Evolutionary conservation across 805 yeast species (phyloP).

Genomic region (Candida koratica): DNA sequence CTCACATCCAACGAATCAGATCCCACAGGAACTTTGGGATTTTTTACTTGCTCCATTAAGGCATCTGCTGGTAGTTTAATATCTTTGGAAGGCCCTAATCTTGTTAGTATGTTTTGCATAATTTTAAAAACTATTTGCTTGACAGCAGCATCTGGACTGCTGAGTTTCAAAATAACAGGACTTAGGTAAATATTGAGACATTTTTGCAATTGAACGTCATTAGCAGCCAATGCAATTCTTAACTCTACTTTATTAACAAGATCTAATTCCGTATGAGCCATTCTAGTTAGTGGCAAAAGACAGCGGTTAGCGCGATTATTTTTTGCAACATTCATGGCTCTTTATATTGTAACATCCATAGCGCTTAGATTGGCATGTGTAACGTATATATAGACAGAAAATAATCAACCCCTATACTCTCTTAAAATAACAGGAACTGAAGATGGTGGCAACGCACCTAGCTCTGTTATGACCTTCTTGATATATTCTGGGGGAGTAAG

Average conservation of each 20-base stretch:
- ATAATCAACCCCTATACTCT: slow-evolving; percentile 85
- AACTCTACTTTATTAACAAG: slow-evolving; percentile 77
- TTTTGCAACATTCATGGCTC: no score
- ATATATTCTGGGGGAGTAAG: slow-evolving; percentile 91
- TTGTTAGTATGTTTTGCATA: slow-evolving; percentile 61
- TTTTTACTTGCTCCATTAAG: slow-evolving; percentile 59
- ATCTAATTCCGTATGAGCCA: slow-evolving; percentile 49
- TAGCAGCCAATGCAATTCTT: slow-evolving; percentile 69
- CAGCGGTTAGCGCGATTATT: neutral
- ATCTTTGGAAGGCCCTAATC: slow-evolving; percentile 53
- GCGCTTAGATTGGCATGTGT: no score
- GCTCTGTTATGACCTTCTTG: slow-evolving; percentile 91
- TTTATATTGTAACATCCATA: no score
- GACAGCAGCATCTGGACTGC: slow-evolving; percentile 65
- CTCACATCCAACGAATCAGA: slow-evolving; percentile 50
- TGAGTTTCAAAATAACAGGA: slow-evolving; percentile 74
- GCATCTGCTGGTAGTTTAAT: slow-evolving; percentile 63
- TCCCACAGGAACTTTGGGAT: slow-evolving; percentile 44
- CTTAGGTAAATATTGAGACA: slow-evolving; percentile 61
- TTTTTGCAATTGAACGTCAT: slow-evolving; percentile 60
- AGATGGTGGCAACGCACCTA: slow-evolving; percentile 96
- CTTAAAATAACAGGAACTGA: slow-evolving; percentile 95
- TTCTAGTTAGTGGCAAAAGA: slow-evolving; percentile 7
- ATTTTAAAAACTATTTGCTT: slow-evolving; percentile 64
- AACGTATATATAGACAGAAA: no score